Percentiles rank a stretch among this genome's conserved stretches.
These are phyloP conservation scores for Coemansia nantahalensis DNA, from an alignment of 192 early-diverging fungal genomes.

Conservation along the genomic window DNA sequence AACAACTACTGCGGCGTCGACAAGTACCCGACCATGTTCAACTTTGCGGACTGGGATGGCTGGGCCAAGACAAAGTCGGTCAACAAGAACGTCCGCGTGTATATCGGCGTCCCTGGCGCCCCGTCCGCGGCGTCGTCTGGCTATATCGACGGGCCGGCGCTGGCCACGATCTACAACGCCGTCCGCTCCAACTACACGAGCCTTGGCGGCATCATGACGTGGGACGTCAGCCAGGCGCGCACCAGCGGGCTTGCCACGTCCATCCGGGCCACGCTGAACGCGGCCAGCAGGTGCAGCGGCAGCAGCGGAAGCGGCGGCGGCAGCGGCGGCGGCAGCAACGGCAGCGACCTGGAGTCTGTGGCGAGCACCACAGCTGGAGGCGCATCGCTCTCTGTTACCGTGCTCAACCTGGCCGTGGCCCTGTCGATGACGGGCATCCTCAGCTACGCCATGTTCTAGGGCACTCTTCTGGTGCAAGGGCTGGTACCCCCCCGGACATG, in stretches of 20 bases:
- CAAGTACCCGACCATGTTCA: slow-evolving; percentile 49
- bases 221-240: slow-evolving; percentile 54
- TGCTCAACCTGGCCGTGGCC: too few relatives aligned
- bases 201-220: slow-evolving; percentile 77
- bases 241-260: slow-evolving; percentile 36
- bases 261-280: slow-evolving; percentile 26
- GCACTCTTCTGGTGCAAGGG: too few relatives aligned
- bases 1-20: slow-evolving; percentile 66
- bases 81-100: slow-evolving; percentile 61
- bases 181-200: slow-evolving; percentile 50
- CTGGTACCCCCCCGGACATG: too few relatives aligned
- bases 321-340: neutral
- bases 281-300: slow-evolving; percentile 17
- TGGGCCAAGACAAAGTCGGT: slow-evolving; percentile 59
- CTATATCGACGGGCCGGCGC: slow-evolving; percentile 41
- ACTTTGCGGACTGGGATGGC: slow-evolving; percentile 61
- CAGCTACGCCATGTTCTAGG: too few relatives aligned
- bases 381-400: too few relatives aligned
- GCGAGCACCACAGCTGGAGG: neutral
- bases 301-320: neutral
- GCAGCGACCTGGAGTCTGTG: neutral
- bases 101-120: slow-evolving; percentile 57
- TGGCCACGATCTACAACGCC: slow-evolving; percentile 43
- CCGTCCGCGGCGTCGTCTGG: slow-evolving; percentile 55
- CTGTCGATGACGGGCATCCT: too few relatives aligned